These are phyloP conservation scores for Exserohilum turcica DNA, from an alignment of 2,329 filamentous ascomycete species.

Conservation along the genomic window DNA sequence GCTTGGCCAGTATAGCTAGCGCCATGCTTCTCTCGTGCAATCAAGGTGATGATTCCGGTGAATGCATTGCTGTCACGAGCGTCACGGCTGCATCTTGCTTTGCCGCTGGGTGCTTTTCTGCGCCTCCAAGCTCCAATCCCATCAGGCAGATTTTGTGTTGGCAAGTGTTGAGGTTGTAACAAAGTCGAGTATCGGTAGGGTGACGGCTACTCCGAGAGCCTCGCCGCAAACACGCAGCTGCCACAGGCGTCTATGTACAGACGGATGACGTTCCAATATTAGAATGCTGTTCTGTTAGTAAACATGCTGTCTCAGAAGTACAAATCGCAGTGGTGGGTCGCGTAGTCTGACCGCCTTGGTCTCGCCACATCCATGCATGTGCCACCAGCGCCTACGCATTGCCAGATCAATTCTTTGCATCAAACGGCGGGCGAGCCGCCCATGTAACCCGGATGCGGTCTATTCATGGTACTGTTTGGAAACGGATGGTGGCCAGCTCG, in stretches of 20 bases:
- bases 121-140: no score
- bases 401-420: neutral
- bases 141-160: neutral
- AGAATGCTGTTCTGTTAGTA: neutral
- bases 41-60: neutral
- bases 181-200: neutral
- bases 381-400: constrained; percentile 15
- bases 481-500: neutral
- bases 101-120: no score
- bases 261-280: neutral
- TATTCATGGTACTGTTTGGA: constrained; percentile 2
- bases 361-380: constrained; percentile 11
- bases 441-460: neutral
- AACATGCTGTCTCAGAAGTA: neutral
- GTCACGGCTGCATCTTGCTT: neutral
- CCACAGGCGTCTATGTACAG: constrained; percentile 14
- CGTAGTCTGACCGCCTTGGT: neutral
- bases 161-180: constrained; percentile 1
- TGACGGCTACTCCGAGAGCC: neutral
- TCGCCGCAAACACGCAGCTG: constrained; percentile 4
- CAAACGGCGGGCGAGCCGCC: neutral
- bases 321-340: neutral
- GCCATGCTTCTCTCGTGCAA: no score
- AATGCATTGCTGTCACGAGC: constrained; percentile 6
- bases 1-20: no score